These are phyloP conservation scores for Madurella fahalii DNA, from an alignment of 2,329 filamentous ascomycete genomes.

Conservation along the genomic window DNA sequence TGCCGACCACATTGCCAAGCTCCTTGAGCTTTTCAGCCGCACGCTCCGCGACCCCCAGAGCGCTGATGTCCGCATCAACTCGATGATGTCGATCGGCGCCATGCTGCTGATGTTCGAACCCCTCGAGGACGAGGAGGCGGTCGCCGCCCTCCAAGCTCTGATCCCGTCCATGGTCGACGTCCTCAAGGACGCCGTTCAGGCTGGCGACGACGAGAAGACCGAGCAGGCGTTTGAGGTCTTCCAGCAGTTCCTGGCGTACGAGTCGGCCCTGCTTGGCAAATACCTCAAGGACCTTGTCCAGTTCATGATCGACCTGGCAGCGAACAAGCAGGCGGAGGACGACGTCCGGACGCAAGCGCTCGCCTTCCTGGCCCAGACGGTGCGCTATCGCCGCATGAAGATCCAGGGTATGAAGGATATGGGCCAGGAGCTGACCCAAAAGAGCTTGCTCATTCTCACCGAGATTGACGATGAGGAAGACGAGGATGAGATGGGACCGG, in stretches of 20 bases:
- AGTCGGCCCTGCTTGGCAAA: conserved; percentile 73
- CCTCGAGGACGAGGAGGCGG: conserved; percentile 72
- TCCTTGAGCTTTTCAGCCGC: conserved; percentile 78
- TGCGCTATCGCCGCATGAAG: conserved; percentile 91
- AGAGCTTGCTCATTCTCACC: conserved; percentile 82
- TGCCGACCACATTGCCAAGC: conserved; percentile 70
- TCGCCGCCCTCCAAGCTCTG: conserved; percentile 72
- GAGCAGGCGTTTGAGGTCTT: conserved; percentile 95
- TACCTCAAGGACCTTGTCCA: conserved; percentile 87
- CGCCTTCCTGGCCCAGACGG: conserved; percentile 87
- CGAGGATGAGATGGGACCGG: conserved; percentile 82
- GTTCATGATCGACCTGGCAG: conserved; percentile 88
- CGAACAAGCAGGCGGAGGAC: conserved; percentile 72
- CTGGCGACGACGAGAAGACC: conserved; percentile 78
- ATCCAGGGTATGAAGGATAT: conserved; percentile 82
- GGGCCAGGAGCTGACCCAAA: conserved; percentile 80
- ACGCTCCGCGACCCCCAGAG: conserved; percentile 90
- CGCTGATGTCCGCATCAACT: conserved; percentile 90
- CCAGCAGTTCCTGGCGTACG: conserved; percentile 88
- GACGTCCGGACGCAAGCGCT: conserved; percentile 87
- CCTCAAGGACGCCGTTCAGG: conserved; percentile 76
- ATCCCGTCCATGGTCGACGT: conserved; percentile 87
- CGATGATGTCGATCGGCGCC: conserved; percentile 83
- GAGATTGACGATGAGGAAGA: conserved; percentile 78
- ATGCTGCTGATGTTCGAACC: conserved; percentile 83